Base-by-base conservation (phyloP, 148 eudicot species). In the Linanthus parryae region DNA sequence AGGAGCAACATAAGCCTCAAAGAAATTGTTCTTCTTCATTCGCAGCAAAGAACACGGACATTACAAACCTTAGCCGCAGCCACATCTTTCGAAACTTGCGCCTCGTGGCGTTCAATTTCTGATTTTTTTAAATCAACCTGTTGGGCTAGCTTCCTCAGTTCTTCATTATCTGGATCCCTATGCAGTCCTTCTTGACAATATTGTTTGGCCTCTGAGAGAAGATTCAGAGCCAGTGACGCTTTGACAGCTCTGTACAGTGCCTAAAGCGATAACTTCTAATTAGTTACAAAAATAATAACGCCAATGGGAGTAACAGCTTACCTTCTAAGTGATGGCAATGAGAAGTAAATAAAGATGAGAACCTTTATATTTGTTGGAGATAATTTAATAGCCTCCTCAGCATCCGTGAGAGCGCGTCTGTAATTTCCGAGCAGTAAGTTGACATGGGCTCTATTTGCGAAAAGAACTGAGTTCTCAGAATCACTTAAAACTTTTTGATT, bases 361-460 rank as follows among this genome's bases (percentile, higher is more conserved):
- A 92, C 98, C 98, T 92, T 87, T 36, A 80, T 60, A 75, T 84
- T 81, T 9, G 71, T 66, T 8, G 90, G 78, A 36, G 58, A 72
- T 43, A 92, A 94, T 69, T 81, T 81, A 39, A 92, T 73, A 21
- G 96, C 90, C 63, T 84, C 90, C 63, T 92, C 76, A 10, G 90
- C 84, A 77, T 92, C 98, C 72, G 70, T 68, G 16, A 81, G 80
- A 38, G 94, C 96, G 31, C 98, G 90, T 57, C 96, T 77, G 46
- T 74, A 69, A 66, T 92, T 92, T 8, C 94, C 96, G 46, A 92
- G 48, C 28, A 81, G 73, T 28, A 87, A 62, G 74, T 92, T 87
- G 9, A 88, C 96, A 72, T 92, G 99, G 44, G 99, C 96, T 69
- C 94, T 75, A 62, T 92, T 92, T 4, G 99, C 56, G 76, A 52